Evolutionary conservation across 257 asterid genomes (phyloP).

Genomic region (Nicotiana obtusifolia): DNA sequence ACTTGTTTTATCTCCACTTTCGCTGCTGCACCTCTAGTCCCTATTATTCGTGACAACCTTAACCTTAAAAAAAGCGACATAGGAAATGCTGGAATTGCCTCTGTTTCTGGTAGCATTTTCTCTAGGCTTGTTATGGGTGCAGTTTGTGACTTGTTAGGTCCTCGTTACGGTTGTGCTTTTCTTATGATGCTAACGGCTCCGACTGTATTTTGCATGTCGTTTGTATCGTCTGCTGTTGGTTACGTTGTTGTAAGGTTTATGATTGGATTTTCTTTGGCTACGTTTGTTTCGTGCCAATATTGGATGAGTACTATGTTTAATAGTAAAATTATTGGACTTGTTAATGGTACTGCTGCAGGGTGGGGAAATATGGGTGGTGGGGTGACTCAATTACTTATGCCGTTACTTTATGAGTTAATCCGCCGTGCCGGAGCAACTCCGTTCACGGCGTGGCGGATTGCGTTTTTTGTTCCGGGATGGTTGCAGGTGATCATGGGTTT

Average conservation of each 20-base stretch:
- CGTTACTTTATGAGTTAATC: constrained; percentile 37
- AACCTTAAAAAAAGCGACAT: constrained; percentile 37
- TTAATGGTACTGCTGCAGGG: constrained; percentile 55
- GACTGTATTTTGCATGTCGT: constrained; percentile 47
- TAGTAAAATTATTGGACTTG: constrained; percentile 44
- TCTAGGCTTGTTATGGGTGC: constrained; percentile 56
- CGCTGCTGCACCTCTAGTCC: constrained; percentile 56
- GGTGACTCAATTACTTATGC: constrained; percentile 56
- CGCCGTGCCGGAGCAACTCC: constrained; percentile 36
- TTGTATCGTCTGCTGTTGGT: constrained; percentile 43
- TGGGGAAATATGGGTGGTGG: constrained; percentile 78
- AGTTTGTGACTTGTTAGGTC: constrained; percentile 52
- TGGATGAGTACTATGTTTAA: constrained; percentile 62
- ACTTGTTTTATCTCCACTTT: constrained; percentile 55
- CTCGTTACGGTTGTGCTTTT: constrained; percentile 51
- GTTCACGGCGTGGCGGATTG: constrained; percentile 55
- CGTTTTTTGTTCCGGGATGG: constrained; percentile 48
- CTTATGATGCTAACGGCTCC: constrained; percentile 47
- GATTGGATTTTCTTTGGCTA: constrained; percentile 60
- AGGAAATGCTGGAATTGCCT: constrained; percentile 55
- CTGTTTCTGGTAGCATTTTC: constrained; percentile 55
- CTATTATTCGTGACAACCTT: constrained; percentile 57
- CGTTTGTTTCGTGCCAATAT: constrained; percentile 56
- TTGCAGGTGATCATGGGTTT: constrained; percentile 47
- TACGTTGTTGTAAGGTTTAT: constrained; percentile 42